Evolutionary conservation across 2,329 filamentous ascomycete species (phyloP), one percentile per base, ranked within the genome.

Genomic region (Aspergillus brunneoviolaceus): DNA sequence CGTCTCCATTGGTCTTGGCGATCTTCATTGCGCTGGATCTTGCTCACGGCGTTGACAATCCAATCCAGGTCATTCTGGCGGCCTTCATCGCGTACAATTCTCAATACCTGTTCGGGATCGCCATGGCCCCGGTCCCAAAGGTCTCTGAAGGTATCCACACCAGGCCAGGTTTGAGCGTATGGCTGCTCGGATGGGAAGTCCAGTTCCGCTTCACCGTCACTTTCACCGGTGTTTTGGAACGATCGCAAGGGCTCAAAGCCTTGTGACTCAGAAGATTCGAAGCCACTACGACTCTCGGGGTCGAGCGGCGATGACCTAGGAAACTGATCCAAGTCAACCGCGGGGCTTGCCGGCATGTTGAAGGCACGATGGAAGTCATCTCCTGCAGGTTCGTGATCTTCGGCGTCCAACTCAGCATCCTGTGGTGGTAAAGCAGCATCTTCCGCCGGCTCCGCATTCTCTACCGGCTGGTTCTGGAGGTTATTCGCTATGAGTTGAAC

Each of bases 21-120:
- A 29, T 47, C 39, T 42, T 62, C 51, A 51, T 55, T 62, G 10
- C 52, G 59, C 25, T 70, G 63, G 16, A 72, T 59, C 21, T 68
- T 72, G 62, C 72, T 79, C 62, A 86, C 85, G 25, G 84, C 77
- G 33, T 81, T 79, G 11, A 88, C 80, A 79, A 87, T 85, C 70
- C 86, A 85, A 11, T 79, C 77, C 35, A 90, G 79, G 53, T 84
- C 82, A 11, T 85, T 83, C 58, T 84, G 80, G 2, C 85, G 79
- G 4, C 83, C 81, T 65, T 89, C 86, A 42, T 85, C 81, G 45
- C 83, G 81, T 33, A 89, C 86, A 23, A 90, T 85, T 47, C 81
- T 77, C 3, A 88, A 65, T 27, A 90, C 85, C 60, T 80, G 81
- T 39, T 84, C 79, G 0, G 82, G 81, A 65, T 89, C 82, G 4